Conservation (phyloP, 164 flowering plant genomes). For the Sedum album region DNA sequence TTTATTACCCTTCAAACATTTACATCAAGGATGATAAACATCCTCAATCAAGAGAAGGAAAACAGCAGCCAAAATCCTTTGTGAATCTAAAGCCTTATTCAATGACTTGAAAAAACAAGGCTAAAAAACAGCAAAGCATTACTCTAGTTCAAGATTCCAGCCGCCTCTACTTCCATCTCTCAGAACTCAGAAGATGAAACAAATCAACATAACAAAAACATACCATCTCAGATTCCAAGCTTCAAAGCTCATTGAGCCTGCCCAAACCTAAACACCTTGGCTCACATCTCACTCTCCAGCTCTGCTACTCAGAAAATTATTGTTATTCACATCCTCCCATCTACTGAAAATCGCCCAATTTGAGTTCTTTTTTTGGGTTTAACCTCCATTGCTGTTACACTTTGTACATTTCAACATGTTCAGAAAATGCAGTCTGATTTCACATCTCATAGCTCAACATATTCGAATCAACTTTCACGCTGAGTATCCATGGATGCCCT, state of each 20-base stretch:
- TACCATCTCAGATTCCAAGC: neutral
- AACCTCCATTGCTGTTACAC: neutral
- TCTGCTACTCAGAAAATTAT: neutral
- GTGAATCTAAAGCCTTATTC: neutral
- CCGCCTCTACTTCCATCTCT: neutral
- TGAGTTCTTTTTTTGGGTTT: neutral
- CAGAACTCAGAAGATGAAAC: neutral
- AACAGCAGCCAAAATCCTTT: neutral
- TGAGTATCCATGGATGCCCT: slow-evolving; percentile 32
- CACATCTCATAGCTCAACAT: slow-evolving; percentile 34
- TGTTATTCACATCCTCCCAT: neutral
- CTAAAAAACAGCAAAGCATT: neutral
- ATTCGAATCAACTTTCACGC: slow-evolving; percentile 48
- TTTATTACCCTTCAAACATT: neutral
- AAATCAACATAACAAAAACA: neutral
- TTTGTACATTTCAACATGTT: neutral
- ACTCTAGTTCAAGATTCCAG: neutral
- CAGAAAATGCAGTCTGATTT: neutral
- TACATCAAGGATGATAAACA: neutral
- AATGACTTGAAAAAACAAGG: neutral
- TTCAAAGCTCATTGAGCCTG: neutral
- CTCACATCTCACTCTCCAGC: neutral
- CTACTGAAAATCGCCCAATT: neutral
- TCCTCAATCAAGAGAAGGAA: neutral
- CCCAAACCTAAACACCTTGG: neutral